Evolutionary conservation across 306 rosid species (phyloP).

Genomic region (Ammopiptanthus mongolicus): DNA sequence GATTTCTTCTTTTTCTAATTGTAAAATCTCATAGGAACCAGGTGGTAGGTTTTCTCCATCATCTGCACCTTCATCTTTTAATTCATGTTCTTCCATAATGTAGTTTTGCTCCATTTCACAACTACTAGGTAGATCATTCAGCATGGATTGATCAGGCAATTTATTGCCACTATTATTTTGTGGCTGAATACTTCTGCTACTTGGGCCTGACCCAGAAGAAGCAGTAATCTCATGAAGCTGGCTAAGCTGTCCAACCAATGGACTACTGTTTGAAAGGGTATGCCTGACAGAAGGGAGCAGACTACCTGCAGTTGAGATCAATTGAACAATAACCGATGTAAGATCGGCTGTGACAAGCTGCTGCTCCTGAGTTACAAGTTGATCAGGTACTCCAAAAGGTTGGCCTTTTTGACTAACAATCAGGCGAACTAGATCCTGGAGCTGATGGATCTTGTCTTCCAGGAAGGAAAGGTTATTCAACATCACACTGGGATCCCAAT

Average conservation of each 20-base stretch:
- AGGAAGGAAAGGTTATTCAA: constrained; percentile 60
- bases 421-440: constrained; percentile 64
- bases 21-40: constrained; percentile 79
- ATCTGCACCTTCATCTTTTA: constrained; percentile 69
- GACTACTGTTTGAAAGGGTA: constrained; percentile 23
- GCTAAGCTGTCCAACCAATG: constrained; percentile 41
- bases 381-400: constrained; percentile 45
- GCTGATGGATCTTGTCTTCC: constrained; percentile 72
- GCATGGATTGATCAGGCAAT: constrained; percentile 39
- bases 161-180: constrained; percentile 32
- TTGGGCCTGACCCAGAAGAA: constrained; percentile 35
- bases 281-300: constrained; percentile 67
- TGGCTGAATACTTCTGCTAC: constrained; percentile 14
- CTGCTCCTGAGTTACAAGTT: constrained; percentile 55
- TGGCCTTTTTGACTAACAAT: constrained; percentile 45
- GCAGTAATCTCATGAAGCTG: constrained; percentile 31
- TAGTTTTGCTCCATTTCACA: constrained; percentile 38
- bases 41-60: constrained; percentile 79
- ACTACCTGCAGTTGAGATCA: constrained; percentile 79
- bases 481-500: constrained; percentile 70
- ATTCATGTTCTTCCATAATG: constrained; percentile 59
- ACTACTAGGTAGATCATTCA: constrained; percentile 25
- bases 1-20: constrained; percentile 84
- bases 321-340: constrained; percentile 70
- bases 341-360: constrained; percentile 79